Base-by-base conservation (phyloP, 306 rosid species). In the Urtica urens region DNA sequence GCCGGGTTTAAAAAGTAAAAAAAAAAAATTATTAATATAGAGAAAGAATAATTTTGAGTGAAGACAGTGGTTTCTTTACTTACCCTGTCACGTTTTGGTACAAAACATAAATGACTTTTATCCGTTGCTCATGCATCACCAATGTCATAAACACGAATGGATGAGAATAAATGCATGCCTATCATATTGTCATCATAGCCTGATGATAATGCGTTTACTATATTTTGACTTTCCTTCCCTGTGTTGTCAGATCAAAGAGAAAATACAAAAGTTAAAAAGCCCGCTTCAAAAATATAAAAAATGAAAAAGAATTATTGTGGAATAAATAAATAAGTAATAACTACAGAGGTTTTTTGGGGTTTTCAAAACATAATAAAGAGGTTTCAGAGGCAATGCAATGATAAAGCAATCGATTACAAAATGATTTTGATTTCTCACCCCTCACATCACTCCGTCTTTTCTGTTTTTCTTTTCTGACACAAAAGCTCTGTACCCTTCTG, bases 361-460 rank as follows among this genome's bases (percentile, higher is more conserved):
- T 40, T 50, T 38, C 37, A 13, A 22, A 23, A 29, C 21, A 2
- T 48, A 35, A 33, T 38, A 40, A 56, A 17, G 27, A 51, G 21
- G n/a, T n/a, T n/a, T n/a, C n/a, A n/a, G 42, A 47, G 47, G 52
- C 55, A 72, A 35, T 62, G 66, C 86, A 86, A 86, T 86, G 88
- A 86, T 86, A 82, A 74, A 86, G 88, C 86, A 79, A 81, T 86
- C 82, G 93, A 86, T 86, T 79, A 86, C 93, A 86, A 82, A 86
- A 81, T 86, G 76, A 86, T 85, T 76, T n/a, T n/a, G n/a, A n/a
- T n/a, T 86, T 67, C 65, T 76, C 60, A 65, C 72, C 78, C 60
- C 65, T 76, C 85, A 77, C 78, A 78, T 76, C 87, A 72, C 12
- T 33, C 65, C 59, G 47, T 50, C 72, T 70, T 73, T 72, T 70